These are phyloP conservation scores for Leishmania lainsoni DNA, from an alignment of 208 protist species.

Conservation along the genomic window DNA sequence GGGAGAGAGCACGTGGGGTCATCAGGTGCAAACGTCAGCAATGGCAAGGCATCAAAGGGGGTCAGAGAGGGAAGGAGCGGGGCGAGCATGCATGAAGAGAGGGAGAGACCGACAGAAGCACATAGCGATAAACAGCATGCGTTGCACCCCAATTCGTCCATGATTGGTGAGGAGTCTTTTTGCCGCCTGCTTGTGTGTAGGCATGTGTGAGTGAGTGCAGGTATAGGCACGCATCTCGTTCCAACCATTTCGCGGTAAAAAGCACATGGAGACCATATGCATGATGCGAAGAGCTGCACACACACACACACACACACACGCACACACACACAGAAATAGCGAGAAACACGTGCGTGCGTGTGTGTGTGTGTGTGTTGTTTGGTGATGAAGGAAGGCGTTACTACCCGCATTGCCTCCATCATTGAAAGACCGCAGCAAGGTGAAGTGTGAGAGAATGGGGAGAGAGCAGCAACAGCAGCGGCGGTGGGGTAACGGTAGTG, in stretches of 20 bases:
- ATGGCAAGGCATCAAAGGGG: neutral
- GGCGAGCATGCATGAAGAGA: neutral
- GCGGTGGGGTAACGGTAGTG: neutral
- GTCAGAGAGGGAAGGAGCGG: neutral
- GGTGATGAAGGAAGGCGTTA: neutral
- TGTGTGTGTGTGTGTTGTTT: too few species aligned
- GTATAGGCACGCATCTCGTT: neutral
- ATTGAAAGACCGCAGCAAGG: neutral
- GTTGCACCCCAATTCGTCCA: neutral
- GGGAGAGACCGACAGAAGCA: neutral
- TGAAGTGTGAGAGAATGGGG: neutral
- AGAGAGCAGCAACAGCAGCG: neutral
- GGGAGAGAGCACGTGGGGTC: neutral
- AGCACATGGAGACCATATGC: neutral
- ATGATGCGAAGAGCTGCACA: neutral
- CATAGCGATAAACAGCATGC: neutral
- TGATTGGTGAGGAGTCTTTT: neutral
- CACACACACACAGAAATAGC: too few species aligned
- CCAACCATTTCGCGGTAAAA: neutral
- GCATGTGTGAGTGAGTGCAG: neutral
- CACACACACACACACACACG: neutral
- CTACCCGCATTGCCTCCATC: neutral
- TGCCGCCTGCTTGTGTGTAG: neutral
- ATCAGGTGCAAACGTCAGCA: neutral
- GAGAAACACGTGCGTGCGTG: too few species aligned